A percentile compares a stretch with the other conserved stretches of the same genome.
These are phyloP conservation scores for Ploettnerulaceae sp. DNA, from an alignment of 2,329 filamentous ascomycete species.

Conservation along the genomic window DNA sequence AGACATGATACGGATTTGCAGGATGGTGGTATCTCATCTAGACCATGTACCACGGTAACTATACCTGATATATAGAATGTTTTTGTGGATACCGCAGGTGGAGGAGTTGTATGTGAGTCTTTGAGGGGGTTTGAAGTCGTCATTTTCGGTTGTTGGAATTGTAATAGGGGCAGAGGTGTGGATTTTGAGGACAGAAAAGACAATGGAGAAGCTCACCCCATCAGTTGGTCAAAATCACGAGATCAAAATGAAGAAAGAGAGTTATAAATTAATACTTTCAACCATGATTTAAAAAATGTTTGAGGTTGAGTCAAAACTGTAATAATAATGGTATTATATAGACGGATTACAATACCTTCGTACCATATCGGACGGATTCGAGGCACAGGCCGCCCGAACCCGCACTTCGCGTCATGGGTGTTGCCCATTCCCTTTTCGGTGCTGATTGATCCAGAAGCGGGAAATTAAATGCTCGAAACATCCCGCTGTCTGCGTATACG, in stretches of 20 bases:
- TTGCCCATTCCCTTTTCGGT: background rate
- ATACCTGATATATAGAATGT: slow-evolving; percentile 74
- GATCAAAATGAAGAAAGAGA: no score
- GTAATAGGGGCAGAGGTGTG: background rate
- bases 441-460: slow-evolving; percentile 1
- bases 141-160: slow-evolving; percentile 6
- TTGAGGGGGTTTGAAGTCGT: slow-evolving; percentile 23
- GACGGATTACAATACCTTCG: background rate
- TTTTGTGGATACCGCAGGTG: slow-evolving; percentile 54
- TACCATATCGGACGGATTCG: background rate
- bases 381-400: no score
- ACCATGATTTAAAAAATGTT: no score
- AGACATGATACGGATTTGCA: slow-evolving; percentile 63
- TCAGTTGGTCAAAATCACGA: no score
- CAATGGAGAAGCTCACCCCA: no score
- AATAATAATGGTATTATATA: no score
- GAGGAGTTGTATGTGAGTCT: slow-evolving; percentile 8
- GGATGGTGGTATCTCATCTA: slow-evolving; percentile 60
- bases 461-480: slow-evolving; percentile 11
- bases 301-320: no score
- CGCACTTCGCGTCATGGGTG: slow-evolving; percentile 7
- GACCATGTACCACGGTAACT: slow-evolving; percentile 73
- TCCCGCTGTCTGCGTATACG: no score
- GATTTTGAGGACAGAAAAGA: background rate
- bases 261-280: no score